Conservation (phyloP, 257 asterid species). For the Leptodermis oblonga region DNA sequence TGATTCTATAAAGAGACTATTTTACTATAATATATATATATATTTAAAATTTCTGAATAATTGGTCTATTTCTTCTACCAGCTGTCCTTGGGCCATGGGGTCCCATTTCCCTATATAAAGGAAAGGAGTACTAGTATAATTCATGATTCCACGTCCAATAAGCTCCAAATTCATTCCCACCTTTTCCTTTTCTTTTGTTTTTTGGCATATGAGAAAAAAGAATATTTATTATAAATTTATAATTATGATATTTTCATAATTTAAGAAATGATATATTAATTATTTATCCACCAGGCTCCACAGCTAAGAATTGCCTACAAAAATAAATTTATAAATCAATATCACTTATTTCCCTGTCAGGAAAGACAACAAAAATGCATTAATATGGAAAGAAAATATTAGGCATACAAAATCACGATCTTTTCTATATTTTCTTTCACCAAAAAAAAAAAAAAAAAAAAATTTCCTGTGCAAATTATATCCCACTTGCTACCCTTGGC, state of each 20-base stretch:
- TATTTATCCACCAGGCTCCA: background rate
- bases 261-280: no score
- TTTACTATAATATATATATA: no score
- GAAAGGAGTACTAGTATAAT: background rate
- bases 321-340: conserved; percentile 18
- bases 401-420: conserved; percentile 25
- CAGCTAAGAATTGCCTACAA: conserved; percentile 9
- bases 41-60: background rate
- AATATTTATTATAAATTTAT: no score
- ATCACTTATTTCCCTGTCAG: conserved; percentile 20
- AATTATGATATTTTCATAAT: no score
- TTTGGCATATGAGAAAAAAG: background rate
- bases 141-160: conserved; percentile 24
- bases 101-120: background rate
- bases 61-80: conserved; percentile 19
- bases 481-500: background rate
- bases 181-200: background rate
- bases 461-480: background rate
- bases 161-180: conserved; percentile 21
- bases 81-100: conserved; percentile 33
- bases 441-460: background rate
- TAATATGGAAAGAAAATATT: conserved; percentile 15
- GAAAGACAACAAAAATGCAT: conserved; percentile 10
- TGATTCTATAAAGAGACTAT: no score
- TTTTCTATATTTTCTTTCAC: background rate